phyloP scores from a whole-genome alignment of 2,329 filamentous ascomycete genomes.

The Lecanicillium sp. region DNA sequence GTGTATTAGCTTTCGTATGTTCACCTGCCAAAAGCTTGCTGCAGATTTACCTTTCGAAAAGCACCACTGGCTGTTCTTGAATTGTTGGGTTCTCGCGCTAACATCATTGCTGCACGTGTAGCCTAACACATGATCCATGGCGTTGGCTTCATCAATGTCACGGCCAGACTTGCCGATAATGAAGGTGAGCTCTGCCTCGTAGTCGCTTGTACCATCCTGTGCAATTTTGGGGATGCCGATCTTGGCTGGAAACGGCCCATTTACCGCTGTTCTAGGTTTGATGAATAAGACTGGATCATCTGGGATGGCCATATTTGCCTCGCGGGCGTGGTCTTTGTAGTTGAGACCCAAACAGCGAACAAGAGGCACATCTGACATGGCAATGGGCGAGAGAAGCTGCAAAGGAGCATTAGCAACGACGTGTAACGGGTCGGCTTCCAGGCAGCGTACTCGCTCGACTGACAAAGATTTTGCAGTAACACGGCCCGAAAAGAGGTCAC shows the following conservation, averaged over 20 bases:
- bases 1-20: constrained; percentile 10
- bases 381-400: constrained; percentile 25
- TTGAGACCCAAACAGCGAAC: constrained; percentile 39
- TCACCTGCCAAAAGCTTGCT: not conserved
- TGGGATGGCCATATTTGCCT: constrained; percentile 28
- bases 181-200: constrained; percentile 30
- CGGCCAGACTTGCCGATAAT: constrained; percentile 30
- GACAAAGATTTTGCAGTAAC: not conserved
- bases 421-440: not conserved
- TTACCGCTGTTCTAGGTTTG: constrained; percentile 28
- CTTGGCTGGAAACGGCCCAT: constrained; percentile 20
- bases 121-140: constrained; percentile 29
- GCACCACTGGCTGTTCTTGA: constrained; percentile 29
- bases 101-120: constrained; percentile 32
- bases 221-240: constrained; percentile 22
- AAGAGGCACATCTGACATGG: constrained; percentile 24
- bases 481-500: not conserved
- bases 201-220: constrained; percentile 28
- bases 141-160: constrained; percentile 27
- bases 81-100: constrained; percentile 27
- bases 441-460: not conserved
- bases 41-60: constrained; percentile 30
- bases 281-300: constrained; percentile 26
- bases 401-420: not conserved
- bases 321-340: constrained; percentile 30